A percentile compares a stretch with the other conserved stretches of the same genome.
Evolutionary conservation across 2,329 filamentous ascomycete genomes (phyloP).

Genomic region (Ascocoryne sarcoides): DNA sequence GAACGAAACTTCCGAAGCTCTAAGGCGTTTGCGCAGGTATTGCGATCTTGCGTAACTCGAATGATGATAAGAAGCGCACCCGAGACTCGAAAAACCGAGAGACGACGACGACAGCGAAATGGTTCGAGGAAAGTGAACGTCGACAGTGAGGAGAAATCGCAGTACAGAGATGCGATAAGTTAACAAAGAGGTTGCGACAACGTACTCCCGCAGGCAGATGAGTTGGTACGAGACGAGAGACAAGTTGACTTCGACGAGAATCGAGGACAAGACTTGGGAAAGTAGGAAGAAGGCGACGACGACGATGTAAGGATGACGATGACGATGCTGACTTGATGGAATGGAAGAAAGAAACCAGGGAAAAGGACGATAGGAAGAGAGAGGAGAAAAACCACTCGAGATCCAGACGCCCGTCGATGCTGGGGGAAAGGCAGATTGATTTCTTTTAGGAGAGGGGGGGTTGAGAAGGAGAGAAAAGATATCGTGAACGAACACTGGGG

Average conservation of each 20-base stretch:
- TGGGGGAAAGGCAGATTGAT: conserved; percentile 2
- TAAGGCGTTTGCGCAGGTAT: conserved; percentile 15
- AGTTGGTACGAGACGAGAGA: conserved; percentile 12
- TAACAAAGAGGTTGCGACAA: conserved; percentile 20
- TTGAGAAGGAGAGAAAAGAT: background rate
- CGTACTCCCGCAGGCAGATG: conserved; percentile 16
- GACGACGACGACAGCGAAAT: conserved; percentile 20
- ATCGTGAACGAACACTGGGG: background rate
- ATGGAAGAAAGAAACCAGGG: conserved; percentile 22
- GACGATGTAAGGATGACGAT: conserved; percentile 21
- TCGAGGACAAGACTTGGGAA: conserved; percentile 20
- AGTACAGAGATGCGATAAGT: conserved; percentile 15
- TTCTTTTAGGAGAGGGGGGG: background rate
- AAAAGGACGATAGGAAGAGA: conserved; percentile 23
- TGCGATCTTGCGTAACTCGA: conserved; percentile 24
- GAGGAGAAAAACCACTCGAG: conserved; percentile 14
- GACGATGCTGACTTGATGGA: conserved; percentile 12
- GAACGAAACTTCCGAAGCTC: conserved; percentile 17
- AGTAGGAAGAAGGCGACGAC: conserved; percentile 22
- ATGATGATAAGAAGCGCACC: conserved; percentile 23
- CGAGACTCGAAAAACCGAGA: conserved; percentile 22
- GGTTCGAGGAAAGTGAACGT: conserved; percentile 20
- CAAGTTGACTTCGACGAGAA: conserved; percentile 16
- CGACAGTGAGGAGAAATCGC: conserved; percentile 21
- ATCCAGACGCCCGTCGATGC: conserved; percentile 17